Conservation (phyloP, 768 basidiomycete genomes). For the Termitomyces eurrhizus region DNA sequence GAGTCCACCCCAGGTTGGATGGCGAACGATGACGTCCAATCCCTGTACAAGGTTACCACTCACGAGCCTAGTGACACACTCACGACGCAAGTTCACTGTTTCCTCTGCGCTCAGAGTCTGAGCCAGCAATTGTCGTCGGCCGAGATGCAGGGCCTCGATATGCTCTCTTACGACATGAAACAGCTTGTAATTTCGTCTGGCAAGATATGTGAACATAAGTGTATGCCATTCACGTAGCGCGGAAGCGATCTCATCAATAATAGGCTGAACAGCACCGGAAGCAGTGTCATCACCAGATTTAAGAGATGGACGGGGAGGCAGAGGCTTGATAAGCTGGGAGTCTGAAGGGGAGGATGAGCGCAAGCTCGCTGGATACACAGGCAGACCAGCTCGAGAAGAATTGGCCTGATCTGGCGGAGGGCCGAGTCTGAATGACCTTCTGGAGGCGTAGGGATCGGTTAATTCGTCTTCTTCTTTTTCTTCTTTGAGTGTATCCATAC, state of each 20-base stretch:
- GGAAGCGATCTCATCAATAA: constrained; percentile 96
- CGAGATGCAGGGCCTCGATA: constrained; percentile 87
- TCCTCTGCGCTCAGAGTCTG: constrained; percentile 88
- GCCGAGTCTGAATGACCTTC: constrained; percentile 68
- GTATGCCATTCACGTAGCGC: constrained; percentile 95
- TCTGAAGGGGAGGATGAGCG: constrained; percentile 67
- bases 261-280: constrained; percentile 78
- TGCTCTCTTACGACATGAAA: constrained; percentile 86
- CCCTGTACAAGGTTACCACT: constrained; percentile 89
- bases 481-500: constrained; percentile 58
- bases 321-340: constrained; percentile 63
- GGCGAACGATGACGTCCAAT: constrained; percentile 93
- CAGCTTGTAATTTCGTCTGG: constrained; percentile 82
- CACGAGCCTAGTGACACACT: constrained; percentile 86
- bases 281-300: constrained; percentile 93
- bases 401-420: constrained; percentile 75
- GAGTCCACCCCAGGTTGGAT: constrained; percentile 86
- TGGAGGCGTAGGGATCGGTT: constrained; percentile 28
- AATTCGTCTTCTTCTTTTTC: constrained; percentile 67
- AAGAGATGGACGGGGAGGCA: constrained; percentile 89
- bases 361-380: constrained; percentile 73
- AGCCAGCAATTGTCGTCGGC: constrained; percentile 86
- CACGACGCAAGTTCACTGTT: constrained; percentile 71
- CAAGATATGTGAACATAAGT: constrained; percentile 88
- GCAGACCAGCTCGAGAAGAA: constrained; percentile 65